A percentile compares a stretch with the other conserved stretches of the same genome.
Evolutionary conservation across 1,284 basidiomycete genomes (phyloP).

Genomic region (Malassezia restricta): DNA sequence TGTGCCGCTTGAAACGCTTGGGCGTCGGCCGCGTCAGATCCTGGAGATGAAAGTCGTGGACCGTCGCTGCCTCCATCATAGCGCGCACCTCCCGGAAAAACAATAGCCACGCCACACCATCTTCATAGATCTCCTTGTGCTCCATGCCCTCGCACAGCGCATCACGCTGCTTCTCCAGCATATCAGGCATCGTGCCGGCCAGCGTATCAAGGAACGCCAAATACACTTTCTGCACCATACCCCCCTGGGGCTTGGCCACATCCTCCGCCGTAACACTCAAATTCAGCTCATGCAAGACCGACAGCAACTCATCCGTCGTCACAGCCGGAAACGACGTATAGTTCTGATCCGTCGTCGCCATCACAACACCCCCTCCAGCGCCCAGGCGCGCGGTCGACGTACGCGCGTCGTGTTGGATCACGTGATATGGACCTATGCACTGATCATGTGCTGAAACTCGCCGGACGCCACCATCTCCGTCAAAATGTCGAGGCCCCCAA

Average conservation of each 20-base stretch:
- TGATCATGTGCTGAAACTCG: conserved; percentile 55
- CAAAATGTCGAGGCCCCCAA: conserved; percentile 54
- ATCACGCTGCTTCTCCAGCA: conserved; percentile 26
- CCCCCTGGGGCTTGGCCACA: conserved; percentile 26
- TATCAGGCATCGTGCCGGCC: conserved; percentile 28
- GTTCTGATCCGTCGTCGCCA: conserved; percentile 20
- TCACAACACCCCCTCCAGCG: background rate
- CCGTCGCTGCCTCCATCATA: conserved; percentile 37
- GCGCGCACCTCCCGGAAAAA: conserved; percentile 38
- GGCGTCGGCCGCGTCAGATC: conserved; percentile 39
- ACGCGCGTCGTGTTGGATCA: background rate
- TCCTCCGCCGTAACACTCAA: conserved; percentile 29
- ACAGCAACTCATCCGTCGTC: conserved; percentile 30
- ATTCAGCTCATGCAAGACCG: conserved; percentile 31
- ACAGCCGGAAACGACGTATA: conserved; percentile 38
- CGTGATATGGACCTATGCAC: background rate
- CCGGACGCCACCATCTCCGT: conserved; percentile 50
- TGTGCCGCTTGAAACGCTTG: conserved; percentile 40
- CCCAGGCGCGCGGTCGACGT: background rate
- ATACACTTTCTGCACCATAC: conserved; percentile 28
- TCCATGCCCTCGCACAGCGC: conserved; percentile 21
- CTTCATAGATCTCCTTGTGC: conserved; percentile 29
- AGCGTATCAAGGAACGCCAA: conserved; percentile 35
- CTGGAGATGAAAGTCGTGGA: conserved; percentile 38
- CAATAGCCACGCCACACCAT: conserved; percentile 32